Conservation (phyloP, 306 rosid genomes). For the Glycine soja region DNA sequence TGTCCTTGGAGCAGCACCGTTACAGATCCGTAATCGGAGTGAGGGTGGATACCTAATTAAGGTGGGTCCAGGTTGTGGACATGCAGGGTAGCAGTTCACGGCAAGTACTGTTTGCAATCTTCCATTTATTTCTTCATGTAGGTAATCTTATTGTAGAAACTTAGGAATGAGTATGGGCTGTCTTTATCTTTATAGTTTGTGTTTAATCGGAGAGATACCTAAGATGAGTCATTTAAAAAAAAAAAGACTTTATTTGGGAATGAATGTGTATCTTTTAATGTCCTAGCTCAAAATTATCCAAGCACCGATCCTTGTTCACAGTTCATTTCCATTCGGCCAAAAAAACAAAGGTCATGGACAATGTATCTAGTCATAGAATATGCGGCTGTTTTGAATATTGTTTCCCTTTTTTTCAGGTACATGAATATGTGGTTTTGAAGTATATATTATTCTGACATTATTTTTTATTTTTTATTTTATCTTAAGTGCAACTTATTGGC, state of each 20-base stretch:
- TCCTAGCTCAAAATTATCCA: slow-evolving; percentile 10
- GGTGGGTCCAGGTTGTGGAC: too few species aligned
- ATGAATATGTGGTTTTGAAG: slow-evolving; percentile 13
- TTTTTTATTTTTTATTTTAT: background rate
- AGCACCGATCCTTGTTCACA: slow-evolving; percentile 7
- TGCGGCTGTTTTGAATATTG: slow-evolving; percentile 21
- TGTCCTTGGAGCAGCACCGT: too few species aligned
- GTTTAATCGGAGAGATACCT: too few species aligned
- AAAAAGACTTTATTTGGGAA: background rate
- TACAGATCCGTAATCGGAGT: too few species aligned
- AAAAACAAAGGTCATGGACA: slow-evolving; percentile 12
- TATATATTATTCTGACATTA: background rate
- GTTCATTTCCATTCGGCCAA: background rate
- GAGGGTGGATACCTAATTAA: too few species aligned
- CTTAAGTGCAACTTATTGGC: background rate
- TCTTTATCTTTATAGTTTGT: too few species aligned
- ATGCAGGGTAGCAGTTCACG: too few species aligned
- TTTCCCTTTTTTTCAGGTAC: slow-evolving; percentile 26
- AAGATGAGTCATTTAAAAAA: background rate
- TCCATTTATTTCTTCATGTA: too few species aligned
- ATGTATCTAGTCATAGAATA: slow-evolving; percentile 8
- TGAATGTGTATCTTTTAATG: slow-evolving; percentile 8
- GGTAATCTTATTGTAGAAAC: too few species aligned
- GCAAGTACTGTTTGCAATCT: too few species aligned
- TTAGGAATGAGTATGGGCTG: too few species aligned